Conservation (phyloP, 164 flowering plant genomes). For the Umbellularia californica region DNA sequence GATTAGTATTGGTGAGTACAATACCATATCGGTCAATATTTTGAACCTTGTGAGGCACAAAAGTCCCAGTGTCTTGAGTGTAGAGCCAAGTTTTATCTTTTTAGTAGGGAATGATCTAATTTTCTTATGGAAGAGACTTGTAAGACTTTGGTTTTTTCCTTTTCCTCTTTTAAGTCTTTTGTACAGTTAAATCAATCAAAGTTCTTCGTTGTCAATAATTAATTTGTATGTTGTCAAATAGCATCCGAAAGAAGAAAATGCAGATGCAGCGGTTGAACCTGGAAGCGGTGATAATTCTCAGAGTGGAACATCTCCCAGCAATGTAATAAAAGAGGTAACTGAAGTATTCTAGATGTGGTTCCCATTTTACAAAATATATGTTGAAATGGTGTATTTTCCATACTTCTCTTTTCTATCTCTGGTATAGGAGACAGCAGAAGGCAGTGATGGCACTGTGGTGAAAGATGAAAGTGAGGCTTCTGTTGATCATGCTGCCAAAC, state of each 20-base stretch:
- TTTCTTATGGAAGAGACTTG: no score
- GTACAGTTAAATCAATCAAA: no score
- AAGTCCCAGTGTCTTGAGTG: no score
- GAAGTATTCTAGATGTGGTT: neutral
- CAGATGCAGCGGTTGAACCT: slow-evolving; percentile 25
- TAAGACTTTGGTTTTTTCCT: neutral
- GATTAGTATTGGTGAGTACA: no score
- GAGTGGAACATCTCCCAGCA: slow-evolving; percentile 20
- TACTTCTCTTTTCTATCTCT: neutral
- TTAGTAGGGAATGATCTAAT: no score
- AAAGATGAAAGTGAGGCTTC: slow-evolving; percentile 27
- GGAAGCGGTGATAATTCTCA: slow-evolving; percentile 20
- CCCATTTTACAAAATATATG: neutral
- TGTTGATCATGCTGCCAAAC: slow-evolving; percentile 16
- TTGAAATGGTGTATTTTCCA: neutral
- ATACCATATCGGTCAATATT: no score
- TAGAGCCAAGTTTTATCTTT: no score
- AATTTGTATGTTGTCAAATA: slow-evolving; percentile 14
- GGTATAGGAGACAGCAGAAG: slow-evolving; percentile 27
- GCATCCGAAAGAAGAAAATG: slow-evolving; percentile 30
- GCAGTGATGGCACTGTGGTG: slow-evolving; percentile 23
- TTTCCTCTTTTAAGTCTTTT: no score
- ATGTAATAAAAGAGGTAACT: slow-evolving; percentile 27
- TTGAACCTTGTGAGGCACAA: no score
- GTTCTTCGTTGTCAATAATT: neutral